phyloP scores from a whole-genome alignment of 2,329 filamentous ascomycete species.

The Cylindrodendrum hubeiense region DNA sequence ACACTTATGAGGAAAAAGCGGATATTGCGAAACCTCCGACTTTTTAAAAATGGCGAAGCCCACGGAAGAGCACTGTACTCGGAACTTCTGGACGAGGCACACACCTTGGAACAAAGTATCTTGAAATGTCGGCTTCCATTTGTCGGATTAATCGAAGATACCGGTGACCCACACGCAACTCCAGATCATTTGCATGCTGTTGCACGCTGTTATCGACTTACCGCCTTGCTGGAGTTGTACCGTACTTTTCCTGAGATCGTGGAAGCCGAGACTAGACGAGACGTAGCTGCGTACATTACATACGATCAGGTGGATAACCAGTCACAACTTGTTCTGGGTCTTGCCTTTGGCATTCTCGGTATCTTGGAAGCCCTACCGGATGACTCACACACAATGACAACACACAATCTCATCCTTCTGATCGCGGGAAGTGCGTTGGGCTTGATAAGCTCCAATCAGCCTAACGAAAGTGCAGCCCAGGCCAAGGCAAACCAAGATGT shows the following conservation, averaged over 20 bases:
- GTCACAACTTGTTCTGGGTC: not conserved
- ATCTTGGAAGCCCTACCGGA: conserved; percentile 12
- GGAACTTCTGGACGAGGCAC: conserved; percentile 18
- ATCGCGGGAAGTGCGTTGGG: conserved; percentile 25
- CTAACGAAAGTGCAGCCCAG: not conserved
- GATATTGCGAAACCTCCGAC: not conserved
- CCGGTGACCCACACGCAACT: conserved; percentile 12
- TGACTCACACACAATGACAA: conserved; percentile 25
- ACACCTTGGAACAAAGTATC: conserved; percentile 4
- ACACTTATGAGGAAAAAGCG: conserved; percentile 22
- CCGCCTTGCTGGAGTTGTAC: conserved; percentile 24
- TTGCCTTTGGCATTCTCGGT: conserved; percentile 8
- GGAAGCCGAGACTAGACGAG: not conserved
- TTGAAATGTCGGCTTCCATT: conserved; percentile 13
- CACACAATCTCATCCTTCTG: conserved; percentile 21
- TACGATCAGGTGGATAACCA: not conserved
- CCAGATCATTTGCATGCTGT: conserved; percentile 18
- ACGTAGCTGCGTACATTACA: not conserved
- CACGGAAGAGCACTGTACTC: not conserved
- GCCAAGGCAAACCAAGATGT: not conserved
- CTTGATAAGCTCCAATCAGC: not conserved
- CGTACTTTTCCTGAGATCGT: conserved; percentile 23
- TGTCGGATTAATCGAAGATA: conserved; percentile 21
- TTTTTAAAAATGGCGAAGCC: conserved; percentile 13
- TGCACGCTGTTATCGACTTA: conserved; percentile 20